Percentiles rank a stretch among this genome's conserved stretches.
phyloP scores from a whole-genome alignment of 352 stramenopile species.

The Phytopythium delawarense region DNA sequence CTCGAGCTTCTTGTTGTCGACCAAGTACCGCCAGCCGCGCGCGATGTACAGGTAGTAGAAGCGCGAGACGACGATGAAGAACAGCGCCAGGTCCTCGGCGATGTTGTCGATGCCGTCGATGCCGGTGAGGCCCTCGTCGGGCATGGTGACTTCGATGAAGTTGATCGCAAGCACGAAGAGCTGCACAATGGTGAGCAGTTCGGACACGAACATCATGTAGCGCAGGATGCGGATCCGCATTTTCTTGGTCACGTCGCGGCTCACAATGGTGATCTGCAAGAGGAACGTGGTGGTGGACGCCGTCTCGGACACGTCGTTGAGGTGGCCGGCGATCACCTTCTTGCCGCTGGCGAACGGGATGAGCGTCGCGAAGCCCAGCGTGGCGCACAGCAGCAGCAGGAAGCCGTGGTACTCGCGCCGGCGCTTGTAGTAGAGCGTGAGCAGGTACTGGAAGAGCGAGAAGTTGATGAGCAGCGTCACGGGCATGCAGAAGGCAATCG shows the following conservation, averaged over 20 bases:
- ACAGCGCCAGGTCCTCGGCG: constrained; percentile 12
- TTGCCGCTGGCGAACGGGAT: constrained; percentile 3
- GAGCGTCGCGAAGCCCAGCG: constrained; percentile 16
- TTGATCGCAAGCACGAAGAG: constrained; percentile 11
- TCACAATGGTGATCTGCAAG: constrained; percentile 36
- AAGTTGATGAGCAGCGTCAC: constrained; percentile 28
- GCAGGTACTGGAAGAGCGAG: constrained; percentile 31
- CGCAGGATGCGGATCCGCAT: constrained; percentile 21
- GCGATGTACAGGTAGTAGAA: constrained; percentile 25
- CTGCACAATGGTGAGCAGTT: constrained; percentile 16
- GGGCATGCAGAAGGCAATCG: constrained; percentile 17
- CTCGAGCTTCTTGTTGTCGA: constrained; percentile 14
- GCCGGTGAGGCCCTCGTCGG: too few species aligned
- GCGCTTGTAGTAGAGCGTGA: constrained; percentile 22
- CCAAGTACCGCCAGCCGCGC: constrained; percentile 7
- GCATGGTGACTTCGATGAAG: constrained; percentile 1
- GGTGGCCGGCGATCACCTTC: background rate
- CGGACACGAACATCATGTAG: constrained; percentile 18
- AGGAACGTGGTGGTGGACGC: constrained; percentile 29
- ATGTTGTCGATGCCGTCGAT: constrained; percentile 14
- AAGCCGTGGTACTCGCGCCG: constrained; percentile 21
- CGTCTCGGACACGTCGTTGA: constrained; percentile 38
- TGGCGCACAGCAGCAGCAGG: constrained; percentile 17
- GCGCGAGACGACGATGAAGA: constrained; percentile 20
- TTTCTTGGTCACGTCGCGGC: constrained; percentile 17